Base-by-base conservation (phyloP, 768 basidiomycete genomes). In the Phylloporus arenicola region DNA sequence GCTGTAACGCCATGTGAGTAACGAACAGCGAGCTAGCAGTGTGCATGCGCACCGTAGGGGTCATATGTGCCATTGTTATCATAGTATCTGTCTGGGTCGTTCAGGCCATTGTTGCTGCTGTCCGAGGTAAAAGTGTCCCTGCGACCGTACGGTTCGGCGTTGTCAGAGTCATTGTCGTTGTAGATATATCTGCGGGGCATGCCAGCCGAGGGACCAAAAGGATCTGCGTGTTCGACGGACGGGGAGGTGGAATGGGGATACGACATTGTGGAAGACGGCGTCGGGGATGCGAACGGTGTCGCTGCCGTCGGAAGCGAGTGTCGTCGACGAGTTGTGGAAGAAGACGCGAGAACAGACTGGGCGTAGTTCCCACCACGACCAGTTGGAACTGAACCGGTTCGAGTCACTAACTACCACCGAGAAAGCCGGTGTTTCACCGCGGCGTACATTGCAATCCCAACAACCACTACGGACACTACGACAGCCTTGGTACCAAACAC, bases 151-250 rank as follows among this genome's bases (percentile, higher is more conserved):
- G 70, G 54, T 57, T 87, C 86, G 55, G 77, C 72, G 56, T 83
- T 72, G 65, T 87, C 86, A 31, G 83, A 83, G 60, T 88, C 86
- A 63, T 81, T 82, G 75, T 90, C 88, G 70, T 82, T 86, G 69
- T 82, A 84, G 39, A 77, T 17, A 72, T 70, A 75, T 53, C 73
- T 73, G 55, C 62, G 68, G 57, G 61, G 63, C 31, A 62, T 64
- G 56, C 62, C 68, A 60, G 58, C 69, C 52, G 63, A 68, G 55
- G 71, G 64, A 43, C 70, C 74, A 69, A 86, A 88, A 52, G 85
- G 86, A 69, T 88, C 86, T 57, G 74, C 71, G 25, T 78, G 78
- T 60, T 86, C 82, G 56, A 81, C 74, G 35, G 83, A 77, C 25
- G 76, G 73, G 6, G 82, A 81, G 11, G 82, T 77, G 31, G 72